These are phyloP conservation scores for Calamus simplicifolius DNA, from an alignment of 176 grass and related monocot species.

Conservation along the genomic window DNA sequence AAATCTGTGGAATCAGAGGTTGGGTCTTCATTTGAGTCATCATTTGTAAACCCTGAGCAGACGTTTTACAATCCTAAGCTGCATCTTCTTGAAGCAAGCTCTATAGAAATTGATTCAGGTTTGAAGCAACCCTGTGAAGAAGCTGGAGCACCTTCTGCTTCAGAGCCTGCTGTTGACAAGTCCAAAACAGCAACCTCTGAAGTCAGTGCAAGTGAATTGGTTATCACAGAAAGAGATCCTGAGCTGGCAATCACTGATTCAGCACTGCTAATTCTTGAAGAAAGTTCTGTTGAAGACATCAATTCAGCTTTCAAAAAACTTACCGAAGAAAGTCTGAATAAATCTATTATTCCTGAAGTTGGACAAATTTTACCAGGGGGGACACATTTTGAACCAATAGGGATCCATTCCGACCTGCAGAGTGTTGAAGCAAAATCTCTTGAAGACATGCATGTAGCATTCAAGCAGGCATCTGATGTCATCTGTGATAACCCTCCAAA, in stretches of 20 bases:
- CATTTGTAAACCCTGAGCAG: constrained; percentile 40
- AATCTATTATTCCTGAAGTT: constrained; percentile 14
- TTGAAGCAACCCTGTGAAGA: constrained; percentile 36
- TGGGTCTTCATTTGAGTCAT: constrained; percentile 24
- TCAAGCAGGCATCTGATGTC: constrained; percentile 20
- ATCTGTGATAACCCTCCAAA: constrained; percentile 17
- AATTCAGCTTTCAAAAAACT: background rate
- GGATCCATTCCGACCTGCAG: background rate
- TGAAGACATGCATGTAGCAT: constrained; percentile 15
- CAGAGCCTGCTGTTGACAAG: constrained; percentile 16
- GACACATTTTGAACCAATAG: background rate
- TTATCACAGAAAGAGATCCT: constrained; percentile 1
- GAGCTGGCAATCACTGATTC: constrained; percentile 13
- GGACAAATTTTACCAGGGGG: constrained; percentile 12
- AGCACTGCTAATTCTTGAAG: background rate
- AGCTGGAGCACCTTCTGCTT: constrained; percentile 30
- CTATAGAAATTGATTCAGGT: constrained; percentile 20
- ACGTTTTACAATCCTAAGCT: constrained; percentile 15
- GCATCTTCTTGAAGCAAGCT: constrained; percentile 9
- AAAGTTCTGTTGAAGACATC: background rate
- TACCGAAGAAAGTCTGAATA: constrained; percentile 4
- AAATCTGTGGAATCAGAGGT: constrained; percentile 22
- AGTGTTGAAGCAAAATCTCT: background rate
- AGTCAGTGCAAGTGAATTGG: background rate
- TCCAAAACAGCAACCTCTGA: constrained; percentile 17